Base-by-base conservation (phyloP, 108 stramenopile genomes). In the Cyclostephanos tholiformis region DNA sequence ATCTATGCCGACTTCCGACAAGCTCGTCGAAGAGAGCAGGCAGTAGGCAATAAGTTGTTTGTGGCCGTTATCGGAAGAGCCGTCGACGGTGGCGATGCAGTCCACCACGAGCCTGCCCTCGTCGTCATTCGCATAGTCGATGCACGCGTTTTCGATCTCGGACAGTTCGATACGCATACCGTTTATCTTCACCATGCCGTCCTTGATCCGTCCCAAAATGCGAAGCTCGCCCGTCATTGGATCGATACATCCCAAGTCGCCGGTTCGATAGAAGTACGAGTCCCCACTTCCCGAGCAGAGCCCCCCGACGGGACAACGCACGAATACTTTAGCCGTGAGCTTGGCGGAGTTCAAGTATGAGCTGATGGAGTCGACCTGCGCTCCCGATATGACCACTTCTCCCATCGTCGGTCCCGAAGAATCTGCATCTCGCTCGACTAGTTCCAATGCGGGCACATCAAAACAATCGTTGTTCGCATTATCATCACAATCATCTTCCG, bases 161-260 rank as follows among this genome's bases (percentile, higher is more conserved):
- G 85, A 84, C 14, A 95, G 78, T 69, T 95, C 94, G 19, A 95
- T 68, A 8, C 94, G 82, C 17, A 95, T 80, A 11, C 94, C 94
- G 68, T 95, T 92, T 16, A 89, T 75, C 69, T 95, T 95, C 1
- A 95, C 84, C 91, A 90, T 89, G 2, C 89, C 91, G 69, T 95
- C 89, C 32, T 73, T 72, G 65, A 95, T 95, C n/a, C 94, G 77
- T 19, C 94, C 94, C 16, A 81, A 27, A 56, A 95, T 83, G 35
- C 72, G 65, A 16, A 89, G 60, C n/a, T 74, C 56, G 1, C 79
- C 73, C 30, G 77, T 72, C 11, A 11, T 26, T 10, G 53, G 35
- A 62, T 90, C 68, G 14, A 89, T 69, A 49, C 76, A 87, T 25
- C 94, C 94, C 20, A 84, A 71, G 61, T 95, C 94, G 25, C 94